Conservation (phyloP, 163 green algal species). For the Chloroidium sp. region DNA sequence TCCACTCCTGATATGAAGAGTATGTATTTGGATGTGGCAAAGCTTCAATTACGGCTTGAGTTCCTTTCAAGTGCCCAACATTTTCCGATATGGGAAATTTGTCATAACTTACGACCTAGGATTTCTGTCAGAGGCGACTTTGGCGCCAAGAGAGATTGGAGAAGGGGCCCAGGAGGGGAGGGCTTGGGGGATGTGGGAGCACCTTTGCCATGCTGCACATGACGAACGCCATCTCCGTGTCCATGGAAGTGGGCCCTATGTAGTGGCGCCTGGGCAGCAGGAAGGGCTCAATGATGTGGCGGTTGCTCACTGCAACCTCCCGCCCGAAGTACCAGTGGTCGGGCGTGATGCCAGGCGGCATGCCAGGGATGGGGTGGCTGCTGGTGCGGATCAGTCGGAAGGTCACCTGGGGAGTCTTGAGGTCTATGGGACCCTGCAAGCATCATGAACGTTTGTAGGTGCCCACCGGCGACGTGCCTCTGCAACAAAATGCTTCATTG, state of each 20-base stretch:
- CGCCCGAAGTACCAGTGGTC: constrained; percentile 63
- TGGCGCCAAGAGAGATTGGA: too few relatives aligned
- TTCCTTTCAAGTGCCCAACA: too few relatives aligned
- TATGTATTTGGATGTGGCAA: too few relatives aligned
- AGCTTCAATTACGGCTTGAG: too few relatives aligned
- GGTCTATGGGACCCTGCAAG: constrained; percentile 25
- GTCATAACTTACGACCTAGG: too few relatives aligned
- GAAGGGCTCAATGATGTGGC: constrained; percentile 37
- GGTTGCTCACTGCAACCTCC: constrained; percentile 41
- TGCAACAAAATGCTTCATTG: neutral
- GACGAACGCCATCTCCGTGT: constrained; percentile 88
- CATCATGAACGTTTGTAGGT: too few relatives aligned
- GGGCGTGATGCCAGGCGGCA: constrained; percentile 22
- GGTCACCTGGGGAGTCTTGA: constrained; percentile 38
- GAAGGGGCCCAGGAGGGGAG: too few relatives aligned
- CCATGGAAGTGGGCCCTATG: constrained; percentile 93
- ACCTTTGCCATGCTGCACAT: constrained; percentile 86
- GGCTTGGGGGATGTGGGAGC: neutral
- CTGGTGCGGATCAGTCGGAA: constrained; percentile 39
- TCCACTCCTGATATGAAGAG: too few relatives aligned
- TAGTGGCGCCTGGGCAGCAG: constrained; percentile 67
- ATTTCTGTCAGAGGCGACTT: too few relatives aligned
- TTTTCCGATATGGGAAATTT: too few relatives aligned
- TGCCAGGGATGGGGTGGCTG: neutral
- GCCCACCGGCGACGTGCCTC: neutral